These are phyloP conservation scores for Candida sp. DNA, from an alignment of 1,139 yeast species.

Conservation along the genomic window DNA sequence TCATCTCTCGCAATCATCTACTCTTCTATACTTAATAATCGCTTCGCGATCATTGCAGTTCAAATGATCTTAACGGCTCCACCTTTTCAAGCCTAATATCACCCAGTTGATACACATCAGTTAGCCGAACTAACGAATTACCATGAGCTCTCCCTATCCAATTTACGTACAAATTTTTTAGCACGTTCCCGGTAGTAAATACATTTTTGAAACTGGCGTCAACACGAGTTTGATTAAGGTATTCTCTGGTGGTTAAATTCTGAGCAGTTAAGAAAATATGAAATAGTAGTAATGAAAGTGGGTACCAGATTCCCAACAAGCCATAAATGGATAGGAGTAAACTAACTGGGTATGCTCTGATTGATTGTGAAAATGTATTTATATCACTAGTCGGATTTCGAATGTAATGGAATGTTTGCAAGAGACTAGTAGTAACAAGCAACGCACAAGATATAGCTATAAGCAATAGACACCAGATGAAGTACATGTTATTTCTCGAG, in stretches of 20 bases:
- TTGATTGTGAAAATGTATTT: conserved; percentile 16
- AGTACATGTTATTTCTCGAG: conserved; percentile 27
- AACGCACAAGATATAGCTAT: conserved; percentile 19
- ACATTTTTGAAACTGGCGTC: conserved; percentile 34
- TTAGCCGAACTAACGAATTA: conserved; percentile 30
- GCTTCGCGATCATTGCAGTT: not conserved
- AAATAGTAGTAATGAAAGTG: conserved; percentile 46
- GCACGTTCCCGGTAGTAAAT: conserved; percentile 34
- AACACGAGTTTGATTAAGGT: conserved; percentile 37
- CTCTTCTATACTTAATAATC: too few relatives aligned
- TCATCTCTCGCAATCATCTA: not conserved
- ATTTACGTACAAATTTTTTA: conserved; percentile 39
- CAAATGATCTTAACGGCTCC: conserved; percentile 14
- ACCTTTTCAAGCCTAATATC: conserved; percentile 42
- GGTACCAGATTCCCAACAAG: conserved; percentile 46
- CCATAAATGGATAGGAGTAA: conserved; percentile 48
- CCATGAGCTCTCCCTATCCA: conserved; percentile 54
- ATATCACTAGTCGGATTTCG: conserved; percentile 5
- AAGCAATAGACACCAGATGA: conserved; percentile 37
- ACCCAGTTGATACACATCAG: conserved; percentile 30
- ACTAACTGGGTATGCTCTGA: conserved; percentile 35
- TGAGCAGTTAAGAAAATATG: conserved; percentile 54
- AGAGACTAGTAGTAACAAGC: conserved; percentile 20
- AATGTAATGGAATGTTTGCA: conserved; percentile 27
- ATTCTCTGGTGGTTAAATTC: conserved; percentile 74